A percentile compares a stretch with the other conserved stretches of the same genome.
These are phyloP conservation scores for Apiospora phragmitis DNA, from an alignment of 2,329 filamentous ascomycete genomes.

Conservation along the genomic window DNA sequence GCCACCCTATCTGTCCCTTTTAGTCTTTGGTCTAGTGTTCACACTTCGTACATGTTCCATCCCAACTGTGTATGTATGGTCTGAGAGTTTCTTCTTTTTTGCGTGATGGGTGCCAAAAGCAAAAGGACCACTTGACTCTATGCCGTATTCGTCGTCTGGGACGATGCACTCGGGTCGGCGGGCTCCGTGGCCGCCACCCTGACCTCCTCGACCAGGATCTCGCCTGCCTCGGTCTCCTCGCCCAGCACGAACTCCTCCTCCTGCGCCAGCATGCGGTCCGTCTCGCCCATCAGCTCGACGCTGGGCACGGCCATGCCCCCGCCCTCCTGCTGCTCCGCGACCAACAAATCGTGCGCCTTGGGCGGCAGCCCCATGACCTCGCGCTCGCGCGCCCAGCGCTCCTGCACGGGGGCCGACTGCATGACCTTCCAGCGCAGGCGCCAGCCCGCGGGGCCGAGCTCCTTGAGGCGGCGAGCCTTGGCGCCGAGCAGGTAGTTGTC, in stretches of 20 bases:
- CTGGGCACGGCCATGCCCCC: conserved; percentile 25
- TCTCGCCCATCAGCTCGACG: conserved; percentile 38
- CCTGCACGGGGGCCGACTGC: conserved; percentile 69
- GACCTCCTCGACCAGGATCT: conserved; percentile 25
- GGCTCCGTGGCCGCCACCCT: conserved; percentile 36
- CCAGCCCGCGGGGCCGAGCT: conserved; percentile 90
- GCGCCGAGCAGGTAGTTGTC: conserved; percentile 88
- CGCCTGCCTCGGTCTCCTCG: conserved; percentile 18
- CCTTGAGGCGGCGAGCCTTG: conserved; percentile 75
- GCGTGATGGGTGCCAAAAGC: neutral
- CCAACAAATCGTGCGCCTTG: conserved; percentile 18
- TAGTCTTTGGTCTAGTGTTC: conserved; percentile 18
- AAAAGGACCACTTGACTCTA: too few relatives aligned
- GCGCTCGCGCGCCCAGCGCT: conserved; percentile 66
- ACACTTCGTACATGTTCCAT: neutral
- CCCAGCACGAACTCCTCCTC: conserved; percentile 49
- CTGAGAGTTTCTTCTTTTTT: neutral
- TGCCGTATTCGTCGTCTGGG: neutral
- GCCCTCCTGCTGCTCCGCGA: conserved; percentile 23
- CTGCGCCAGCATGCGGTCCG: conserved; percentile 41
- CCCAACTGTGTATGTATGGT: neutral
- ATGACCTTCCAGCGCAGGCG: conserved; percentile 85
- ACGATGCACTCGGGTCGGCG: conserved; percentile 12
- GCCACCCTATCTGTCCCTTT: conserved; percentile 7
- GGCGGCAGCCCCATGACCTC: conserved; percentile 63